These are phyloP conservation scores for Alternaria triticimaculans DNA, from an alignment of 2,329 filamentous ascomycete genomes.

Conservation along the genomic window DNA sequence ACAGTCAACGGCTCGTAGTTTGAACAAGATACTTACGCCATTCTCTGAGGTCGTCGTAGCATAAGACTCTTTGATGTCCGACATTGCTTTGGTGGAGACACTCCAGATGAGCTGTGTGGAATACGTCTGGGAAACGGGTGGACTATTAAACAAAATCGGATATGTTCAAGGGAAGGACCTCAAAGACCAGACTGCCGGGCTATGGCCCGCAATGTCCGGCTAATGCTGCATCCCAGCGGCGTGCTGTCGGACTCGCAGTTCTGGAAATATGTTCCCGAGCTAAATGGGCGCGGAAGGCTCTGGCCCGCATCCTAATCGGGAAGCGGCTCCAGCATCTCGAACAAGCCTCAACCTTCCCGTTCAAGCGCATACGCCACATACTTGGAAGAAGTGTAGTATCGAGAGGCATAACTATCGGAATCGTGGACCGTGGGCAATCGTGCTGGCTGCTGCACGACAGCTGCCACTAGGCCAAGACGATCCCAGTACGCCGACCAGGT, in stretches of 20 bases:
- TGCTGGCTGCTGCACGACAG: neutral
- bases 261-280: constrained; percentile 15
- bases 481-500: neutral
- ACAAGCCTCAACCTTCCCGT: constrained; percentile 8
- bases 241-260: constrained; percentile 12
- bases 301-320: constrained; percentile 8
- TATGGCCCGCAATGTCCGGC: constrained; percentile 22
- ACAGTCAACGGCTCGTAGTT: neutral
- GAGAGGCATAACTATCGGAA: neutral
- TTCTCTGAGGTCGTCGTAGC: constrained; percentile 20
- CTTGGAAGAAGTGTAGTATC: neutral
- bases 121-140: constrained; percentile 8
- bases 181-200: constrained; percentile 4
- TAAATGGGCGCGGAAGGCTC: constrained; percentile 3
- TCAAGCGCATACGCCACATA: constrained; percentile 1
- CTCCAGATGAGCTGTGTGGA: constrained; percentile 17
- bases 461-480: neutral
- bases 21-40: constrained; percentile 15
- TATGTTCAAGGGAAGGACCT: neutral
- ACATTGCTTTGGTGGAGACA: constrained; percentile 17
- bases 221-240: constrained; percentile 13
- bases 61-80: constrained; percentile 20
- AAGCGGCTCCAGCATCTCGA: constrained; percentile 7
- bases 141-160: constrained; percentile 21
- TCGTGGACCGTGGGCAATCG: neutral